Conservation (phyloP, 768 basidiomycete species). For the Suillus paluster region DNA sequence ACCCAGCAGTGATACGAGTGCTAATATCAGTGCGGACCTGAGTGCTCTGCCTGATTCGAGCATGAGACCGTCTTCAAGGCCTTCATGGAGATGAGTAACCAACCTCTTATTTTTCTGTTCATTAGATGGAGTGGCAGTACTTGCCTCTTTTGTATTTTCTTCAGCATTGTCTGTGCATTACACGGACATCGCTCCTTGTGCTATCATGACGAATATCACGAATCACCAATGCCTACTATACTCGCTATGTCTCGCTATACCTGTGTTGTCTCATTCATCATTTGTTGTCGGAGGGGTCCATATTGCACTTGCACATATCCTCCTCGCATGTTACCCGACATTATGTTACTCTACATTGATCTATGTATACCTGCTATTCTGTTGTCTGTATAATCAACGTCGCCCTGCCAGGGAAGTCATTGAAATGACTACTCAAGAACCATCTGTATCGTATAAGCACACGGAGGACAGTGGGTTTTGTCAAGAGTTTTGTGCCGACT, state of each 20-base stretch:
- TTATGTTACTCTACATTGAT: conserved; percentile 31
- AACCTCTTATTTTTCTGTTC: conserved; percentile 11
- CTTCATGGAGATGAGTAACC: conserved; percentile 59
- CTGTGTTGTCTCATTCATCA: conserved; percentile 16
- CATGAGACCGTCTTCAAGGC: conserved; percentile 48
- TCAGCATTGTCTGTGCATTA: conserved; percentile 9
- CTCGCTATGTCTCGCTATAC: conserved; percentile 23
- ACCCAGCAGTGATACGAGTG: conserved; percentile 47
- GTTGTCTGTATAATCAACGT: conserved; percentile 19
- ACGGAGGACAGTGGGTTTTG: neutral
- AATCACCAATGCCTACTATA: conserved; percentile 9
- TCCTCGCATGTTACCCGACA: conserved; percentile 24
- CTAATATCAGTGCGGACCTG: conserved; percentile 44
- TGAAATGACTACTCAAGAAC: neutral
- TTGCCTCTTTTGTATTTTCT: conserved; percentile 25
- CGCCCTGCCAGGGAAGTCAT: neutral
- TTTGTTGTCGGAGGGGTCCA: conserved; percentile 12
- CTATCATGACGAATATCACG: conserved; percentile 1
- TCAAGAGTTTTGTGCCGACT: neutral
- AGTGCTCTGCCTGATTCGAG: conserved; percentile 33
- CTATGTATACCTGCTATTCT: conserved; percentile 25
- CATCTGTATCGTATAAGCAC: neutral
- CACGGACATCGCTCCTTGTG: neutral
- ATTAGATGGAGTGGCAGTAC: conserved; percentile 15
- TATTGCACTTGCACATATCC: conserved; percentile 3